A percentile compares a stretch with the other conserved stretches of the same genome.
Evolutionary conservation across 2,329 filamentous ascomycete genomes (phyloP).

Genomic region (Nemania sp.): DNA sequence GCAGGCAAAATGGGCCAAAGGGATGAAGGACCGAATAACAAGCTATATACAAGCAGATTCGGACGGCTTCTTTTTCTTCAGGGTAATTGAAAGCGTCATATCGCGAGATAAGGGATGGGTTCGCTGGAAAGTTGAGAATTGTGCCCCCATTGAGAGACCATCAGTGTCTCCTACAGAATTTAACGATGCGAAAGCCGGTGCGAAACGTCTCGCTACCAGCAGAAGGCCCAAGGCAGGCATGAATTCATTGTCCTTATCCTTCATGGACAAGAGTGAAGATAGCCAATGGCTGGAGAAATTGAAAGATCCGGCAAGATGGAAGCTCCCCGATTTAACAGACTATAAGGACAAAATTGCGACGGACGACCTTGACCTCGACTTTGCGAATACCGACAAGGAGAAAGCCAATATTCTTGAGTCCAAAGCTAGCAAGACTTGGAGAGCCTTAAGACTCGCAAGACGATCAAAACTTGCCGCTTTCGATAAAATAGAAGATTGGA

Average conservation of each 20-base stretch:
- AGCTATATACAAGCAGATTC: slow-evolving; percentile 78
- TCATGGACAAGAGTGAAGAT: slow-evolving; percentile 69
- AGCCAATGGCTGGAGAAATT: slow-evolving; percentile 69
- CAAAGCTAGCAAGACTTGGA: slow-evolving; percentile 89
- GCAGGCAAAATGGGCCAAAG: slow-evolving; percentile 79
- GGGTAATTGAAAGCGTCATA: slow-evolving; percentile 95
- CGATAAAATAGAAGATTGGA: slow-evolving; percentile 84
- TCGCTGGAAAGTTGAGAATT: slow-evolving; percentile 95
- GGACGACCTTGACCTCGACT: slow-evolving; percentile 84
- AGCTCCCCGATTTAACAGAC: slow-evolving; percentile 68
- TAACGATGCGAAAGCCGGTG: slow-evolving; percentile 67
- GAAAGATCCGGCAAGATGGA: slow-evolving; percentile 66
- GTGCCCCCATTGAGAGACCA: slow-evolving; percentile 79
- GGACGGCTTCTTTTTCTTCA: slow-evolving; percentile 91
- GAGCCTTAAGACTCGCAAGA: slow-evolving; percentile 79
- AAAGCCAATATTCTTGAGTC: slow-evolving; percentile 62
- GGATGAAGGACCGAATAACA: slow-evolving; percentile 78
- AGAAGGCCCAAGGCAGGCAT: slow-evolving; percentile 72
- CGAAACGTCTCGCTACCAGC: slow-evolving; percentile 67
- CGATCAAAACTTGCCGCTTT: slow-evolving; percentile 74
- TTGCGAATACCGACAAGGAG: slow-evolving; percentile 67
- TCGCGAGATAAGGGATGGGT: slow-evolving; percentile 98
- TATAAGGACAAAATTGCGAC: slow-evolving; percentile 75
- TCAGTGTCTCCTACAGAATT: slow-evolving; percentile 72
- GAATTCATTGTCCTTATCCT: slow-evolving; percentile 75